A percentile compares a stretch with the other conserved stretches of the same genome.
phyloP scores from a whole-genome alignment of 2,329 filamentous ascomycete genomes.

The Fusarium liriodendri region DNA sequence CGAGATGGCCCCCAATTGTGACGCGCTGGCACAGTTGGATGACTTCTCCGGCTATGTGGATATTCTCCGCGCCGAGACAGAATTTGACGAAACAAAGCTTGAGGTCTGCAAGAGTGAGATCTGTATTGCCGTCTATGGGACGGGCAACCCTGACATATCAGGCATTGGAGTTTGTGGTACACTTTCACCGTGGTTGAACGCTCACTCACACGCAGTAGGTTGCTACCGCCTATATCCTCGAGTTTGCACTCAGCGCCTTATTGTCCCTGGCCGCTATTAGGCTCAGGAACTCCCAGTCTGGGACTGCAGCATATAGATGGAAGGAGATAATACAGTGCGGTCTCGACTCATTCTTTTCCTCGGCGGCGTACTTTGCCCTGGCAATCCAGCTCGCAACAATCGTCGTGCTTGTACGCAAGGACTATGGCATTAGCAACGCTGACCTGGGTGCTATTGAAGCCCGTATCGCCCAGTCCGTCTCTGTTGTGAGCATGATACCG shows the following conservation, averaged over 20 bases:
- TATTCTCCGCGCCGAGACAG: conserved; percentile 2
- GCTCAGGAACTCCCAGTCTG: not conserved
- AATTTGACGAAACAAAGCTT: conserved; percentile 2
- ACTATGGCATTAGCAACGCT: conserved; percentile 36
- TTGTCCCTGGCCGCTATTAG: conserved; percentile 9
- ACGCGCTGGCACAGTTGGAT: conserved; percentile 2
- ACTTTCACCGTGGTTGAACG: not conserved
- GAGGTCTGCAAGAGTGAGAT: conserved; percentile 18
- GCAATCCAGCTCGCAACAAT: conserved; percentile 37
- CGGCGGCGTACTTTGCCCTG: conserved; percentile 37
- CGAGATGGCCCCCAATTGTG: conserved; percentile 5
- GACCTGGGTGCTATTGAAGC: conserved; percentile 40
- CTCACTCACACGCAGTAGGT: conserved; percentile 17
- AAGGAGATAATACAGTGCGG: conserved; percentile 1
- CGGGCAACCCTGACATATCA: conserved; percentile 37
- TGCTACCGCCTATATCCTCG: conserved; percentile 20
- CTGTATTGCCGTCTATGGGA: conserved; percentile 32
- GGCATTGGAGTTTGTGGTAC: conserved; percentile 33
- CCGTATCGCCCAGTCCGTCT: conserved; percentile 31
- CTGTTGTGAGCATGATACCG: conserved; percentile 39
- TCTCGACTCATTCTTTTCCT: conserved; percentile 29
- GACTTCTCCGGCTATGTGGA: conserved; percentile 22
- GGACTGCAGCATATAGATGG: not conserved
- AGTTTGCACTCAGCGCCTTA: conserved; percentile 5
- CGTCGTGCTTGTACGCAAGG: conserved; percentile 34